Conservation (phyloP, 2,329 filamentous ascomycete species). For the Scedosporium dehoogii region DNA sequence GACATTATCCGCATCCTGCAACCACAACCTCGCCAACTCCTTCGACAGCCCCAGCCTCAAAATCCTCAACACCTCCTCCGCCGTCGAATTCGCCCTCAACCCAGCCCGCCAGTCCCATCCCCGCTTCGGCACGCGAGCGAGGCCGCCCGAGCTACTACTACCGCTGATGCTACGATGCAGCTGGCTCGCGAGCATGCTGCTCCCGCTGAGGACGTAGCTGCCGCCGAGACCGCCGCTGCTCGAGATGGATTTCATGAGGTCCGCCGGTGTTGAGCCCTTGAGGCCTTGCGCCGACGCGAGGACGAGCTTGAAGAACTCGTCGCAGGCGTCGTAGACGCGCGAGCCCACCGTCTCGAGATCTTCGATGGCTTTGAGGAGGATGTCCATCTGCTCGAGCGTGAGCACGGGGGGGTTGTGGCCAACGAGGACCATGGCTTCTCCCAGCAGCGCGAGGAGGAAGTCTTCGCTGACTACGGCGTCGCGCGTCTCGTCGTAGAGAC, state of each 20-base stretch:
- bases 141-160: slow-evolving; percentile 30
- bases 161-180: slow-evolving; percentile 51
- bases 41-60: slow-evolving; percentile 64
- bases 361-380: slow-evolving; percentile 66
- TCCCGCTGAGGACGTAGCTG: slow-evolving; percentile 57
- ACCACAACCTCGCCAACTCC: slow-evolving; percentile 62
- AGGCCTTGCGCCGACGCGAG: slow-evolving; percentile 53
- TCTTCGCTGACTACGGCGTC: slow-evolving; percentile 84
- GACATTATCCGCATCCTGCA: slow-evolving; percentile 52
- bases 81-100: slow-evolving; percentile 57
- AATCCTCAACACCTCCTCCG: slow-evolving; percentile 60
- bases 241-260: slow-evolving; percentile 48
- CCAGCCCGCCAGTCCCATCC: slow-evolving; percentile 73
- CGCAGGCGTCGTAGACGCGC: slow-evolving; percentile 62
- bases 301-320: slow-evolving; percentile 69
- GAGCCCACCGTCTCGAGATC: slow-evolving; percentile 67
- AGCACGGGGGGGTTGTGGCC: slow-evolving; percentile 30
- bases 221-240: slow-evolving; percentile 40
- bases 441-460: slow-evolving; percentile 71
- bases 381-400: slow-evolving; percentile 63
- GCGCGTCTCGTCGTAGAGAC: slow-evolving; percentile 70
- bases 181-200: slow-evolving; percentile 57
- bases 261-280: slow-evolving; percentile 52
- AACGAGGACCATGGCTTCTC: slow-evolving; percentile 72
- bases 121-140: slow-evolving; percentile 34